Conservation (phyloP, 1,284 basidiomycete genomes). For the Rhodotorula sp. region DNA sequence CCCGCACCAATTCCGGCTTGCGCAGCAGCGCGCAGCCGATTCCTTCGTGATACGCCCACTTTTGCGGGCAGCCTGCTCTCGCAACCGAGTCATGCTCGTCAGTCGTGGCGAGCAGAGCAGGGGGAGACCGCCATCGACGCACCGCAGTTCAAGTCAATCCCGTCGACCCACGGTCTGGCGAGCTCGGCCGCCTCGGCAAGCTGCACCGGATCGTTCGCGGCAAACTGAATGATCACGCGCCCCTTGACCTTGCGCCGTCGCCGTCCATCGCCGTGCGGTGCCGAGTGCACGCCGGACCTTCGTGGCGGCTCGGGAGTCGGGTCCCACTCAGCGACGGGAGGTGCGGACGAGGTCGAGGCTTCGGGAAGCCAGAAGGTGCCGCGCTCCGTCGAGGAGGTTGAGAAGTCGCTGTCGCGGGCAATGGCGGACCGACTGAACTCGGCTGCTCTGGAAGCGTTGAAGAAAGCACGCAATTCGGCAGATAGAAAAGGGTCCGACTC, state of each 20-base stretch:
- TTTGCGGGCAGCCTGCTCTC: constrained; percentile 55
- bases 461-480: background rate
- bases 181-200: constrained; percentile 62
- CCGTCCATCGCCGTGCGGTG: background rate
- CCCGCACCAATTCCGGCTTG: constrained; percentile 60
- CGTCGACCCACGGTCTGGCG: constrained; percentile 58
- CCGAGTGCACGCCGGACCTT: background rate
- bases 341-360: constrained; percentile 15
- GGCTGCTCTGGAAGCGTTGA: constrained; percentile 33
- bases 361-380: constrained; percentile 57
- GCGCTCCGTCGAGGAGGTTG: constrained; percentile 57
- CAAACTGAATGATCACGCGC: constrained; percentile 60
- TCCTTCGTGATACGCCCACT: constrained; percentile 60
- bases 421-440: constrained; percentile 60
- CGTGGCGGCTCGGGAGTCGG: constrained; percentile 35
- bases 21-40: constrained; percentile 62
- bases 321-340: constrained; percentile 29
- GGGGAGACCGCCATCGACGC: background rate
- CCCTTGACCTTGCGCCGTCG: constrained; percentile 54
- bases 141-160: constrained; percentile 62
- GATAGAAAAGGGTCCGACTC: too few relatives aligned
- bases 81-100: background rate
- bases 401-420: constrained; percentile 60
- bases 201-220: constrained; percentile 56
- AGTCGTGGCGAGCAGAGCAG: background rate